These are phyloP conservation scores for Cystobasidium tubakii DNA, from an alignment of 768 basidiomycete genomes.

Conservation along the genomic window DNA sequence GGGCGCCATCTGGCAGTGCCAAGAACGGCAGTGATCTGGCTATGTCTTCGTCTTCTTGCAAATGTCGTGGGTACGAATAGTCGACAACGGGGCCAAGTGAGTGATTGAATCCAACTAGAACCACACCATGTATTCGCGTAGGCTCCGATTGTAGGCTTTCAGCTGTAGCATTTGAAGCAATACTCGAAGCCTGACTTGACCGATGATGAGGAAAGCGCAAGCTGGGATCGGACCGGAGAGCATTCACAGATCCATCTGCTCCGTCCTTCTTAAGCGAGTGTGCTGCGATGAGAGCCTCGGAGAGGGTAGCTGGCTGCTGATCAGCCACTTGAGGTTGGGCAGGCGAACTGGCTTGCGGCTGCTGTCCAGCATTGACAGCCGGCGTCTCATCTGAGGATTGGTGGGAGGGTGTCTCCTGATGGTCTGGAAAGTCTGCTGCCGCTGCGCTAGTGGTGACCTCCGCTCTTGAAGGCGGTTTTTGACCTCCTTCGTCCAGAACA, in stretches of 20 bases:
- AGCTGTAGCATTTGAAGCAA: neutral
- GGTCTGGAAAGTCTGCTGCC: too few relatives aligned
- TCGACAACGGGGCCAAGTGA: constrained; percentile 91
- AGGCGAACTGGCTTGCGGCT: neutral
- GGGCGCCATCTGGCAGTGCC: constrained; percentile 93
- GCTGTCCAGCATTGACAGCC: neutral
- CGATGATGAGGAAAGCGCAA: constrained; percentile 15
- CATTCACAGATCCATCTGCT: neutral
- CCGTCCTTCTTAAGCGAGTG: neutral
- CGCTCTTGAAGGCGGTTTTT: too few relatives aligned
- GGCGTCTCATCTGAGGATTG: neutral
- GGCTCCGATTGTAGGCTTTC: neutral
- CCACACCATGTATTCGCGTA: constrained; percentile 28
- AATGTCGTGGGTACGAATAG: constrained; percentile 51
- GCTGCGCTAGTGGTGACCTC: too few relatives aligned
- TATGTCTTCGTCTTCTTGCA: constrained; percentile 80
- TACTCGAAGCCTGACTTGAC: constrained; percentile 5
- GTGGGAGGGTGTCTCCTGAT: neutral
- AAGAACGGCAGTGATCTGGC: constrained; percentile 83
- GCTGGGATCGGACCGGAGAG: neutral
- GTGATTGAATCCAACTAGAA: constrained; percentile 44
- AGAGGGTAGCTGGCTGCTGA: neutral
- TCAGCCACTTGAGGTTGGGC: neutral
- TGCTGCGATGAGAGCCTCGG: neutral
- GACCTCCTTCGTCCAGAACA: too few relatives aligned